A percentile compares a stretch with the other conserved stretches of the same genome.
Evolutionary conservation across 805 yeast genomes (phyloP).

Genomic region (Saturnispora besseyi): DNA sequence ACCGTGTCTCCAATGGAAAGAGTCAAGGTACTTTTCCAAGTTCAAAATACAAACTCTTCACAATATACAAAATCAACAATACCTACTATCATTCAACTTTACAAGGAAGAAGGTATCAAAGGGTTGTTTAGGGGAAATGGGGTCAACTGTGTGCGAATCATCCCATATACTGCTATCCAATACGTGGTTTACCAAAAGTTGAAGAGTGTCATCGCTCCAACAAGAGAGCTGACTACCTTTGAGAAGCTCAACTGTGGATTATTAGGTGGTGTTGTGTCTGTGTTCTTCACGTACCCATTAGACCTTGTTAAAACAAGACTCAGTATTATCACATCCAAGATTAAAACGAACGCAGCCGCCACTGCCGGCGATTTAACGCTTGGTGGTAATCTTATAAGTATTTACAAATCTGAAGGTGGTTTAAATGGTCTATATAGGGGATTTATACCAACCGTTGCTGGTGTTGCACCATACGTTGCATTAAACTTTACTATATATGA

Average conservation of each 20-base stretch:
- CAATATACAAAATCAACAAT: conserved; percentile 56
- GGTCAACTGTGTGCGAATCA: conserved; percentile 77
- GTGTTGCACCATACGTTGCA: conserved; percentile 95
- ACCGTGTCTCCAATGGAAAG: conserved; percentile 93
- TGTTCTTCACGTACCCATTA: conserved; percentile 80
- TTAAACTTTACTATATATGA: conserved; percentile 89
- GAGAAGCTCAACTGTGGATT: conserved; percentile 73
- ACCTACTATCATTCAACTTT: conserved; percentile 67
- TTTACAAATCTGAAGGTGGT: conserved; percentile 78
- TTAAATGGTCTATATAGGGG: conserved; percentile 72
- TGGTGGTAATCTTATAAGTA: conserved; percentile 42
- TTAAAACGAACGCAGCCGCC: not conserved
- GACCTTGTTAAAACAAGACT: conserved; percentile 87
- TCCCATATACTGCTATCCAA: conserved; percentile 94
- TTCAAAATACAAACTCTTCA: conserved; percentile 37
- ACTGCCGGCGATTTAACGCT: conserved; percentile 52
- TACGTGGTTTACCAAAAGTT: conserved; percentile 71
- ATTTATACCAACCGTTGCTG: conserved; percentile 79
- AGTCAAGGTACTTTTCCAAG: conserved; percentile 83
- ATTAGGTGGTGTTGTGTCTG: conserved; percentile 71
- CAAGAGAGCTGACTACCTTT: conserved; percentile 35
- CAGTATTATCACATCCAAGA: conserved; percentile 75
- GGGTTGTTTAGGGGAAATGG: conserved; percentile 91
- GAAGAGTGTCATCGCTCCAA: conserved; percentile 32
- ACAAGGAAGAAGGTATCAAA: conserved; percentile 82